Conservation (phyloP, 164 flowering plant genomes). For the Aristolochia californica region DNA sequence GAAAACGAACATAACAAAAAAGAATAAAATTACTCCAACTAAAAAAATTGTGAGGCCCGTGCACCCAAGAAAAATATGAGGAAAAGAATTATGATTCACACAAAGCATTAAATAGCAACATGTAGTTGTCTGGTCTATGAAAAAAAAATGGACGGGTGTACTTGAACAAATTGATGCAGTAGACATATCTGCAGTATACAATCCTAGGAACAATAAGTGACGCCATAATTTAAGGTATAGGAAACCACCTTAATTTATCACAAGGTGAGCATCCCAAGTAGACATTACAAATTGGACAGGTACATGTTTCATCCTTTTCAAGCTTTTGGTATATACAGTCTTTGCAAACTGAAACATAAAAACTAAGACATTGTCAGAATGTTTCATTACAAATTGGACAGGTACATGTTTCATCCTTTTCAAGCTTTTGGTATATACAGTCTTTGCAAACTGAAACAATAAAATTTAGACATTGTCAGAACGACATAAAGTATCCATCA, state of each 20-base stretch:
- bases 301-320: conserved; percentile 10
- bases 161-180: background rate
- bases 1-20: too few species aligned
- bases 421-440: conserved; percentile 15
- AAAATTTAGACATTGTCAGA: too few species aligned
- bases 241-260: conserved; percentile 14
- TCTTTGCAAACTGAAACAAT: conserved; percentile 16
- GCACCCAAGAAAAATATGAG: too few species aligned
- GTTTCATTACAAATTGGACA: conserved; percentile 17
- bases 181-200: background rate
- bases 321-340: conserved; percentile 16
- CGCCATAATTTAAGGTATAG: background rate
- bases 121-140: too few species aligned
- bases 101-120: too few species aligned
- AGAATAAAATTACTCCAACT: too few species aligned
- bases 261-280: conserved; percentile 12
- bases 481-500: too few species aligned
- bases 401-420: conserved; percentile 10
- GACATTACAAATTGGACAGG: conserved; percentile 15
- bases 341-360: conserved; percentile 14
- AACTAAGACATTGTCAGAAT: too few species aligned
- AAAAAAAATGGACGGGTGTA: too few species aligned
- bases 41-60: too few species aligned
- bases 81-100: too few species aligned
- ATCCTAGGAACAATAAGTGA: too few species aligned